These are phyloP conservation scores for Rhizopogon salebrosus DNA, from an alignment of 768 basidiomycete genomes.

Conservation along the genomic window DNA sequence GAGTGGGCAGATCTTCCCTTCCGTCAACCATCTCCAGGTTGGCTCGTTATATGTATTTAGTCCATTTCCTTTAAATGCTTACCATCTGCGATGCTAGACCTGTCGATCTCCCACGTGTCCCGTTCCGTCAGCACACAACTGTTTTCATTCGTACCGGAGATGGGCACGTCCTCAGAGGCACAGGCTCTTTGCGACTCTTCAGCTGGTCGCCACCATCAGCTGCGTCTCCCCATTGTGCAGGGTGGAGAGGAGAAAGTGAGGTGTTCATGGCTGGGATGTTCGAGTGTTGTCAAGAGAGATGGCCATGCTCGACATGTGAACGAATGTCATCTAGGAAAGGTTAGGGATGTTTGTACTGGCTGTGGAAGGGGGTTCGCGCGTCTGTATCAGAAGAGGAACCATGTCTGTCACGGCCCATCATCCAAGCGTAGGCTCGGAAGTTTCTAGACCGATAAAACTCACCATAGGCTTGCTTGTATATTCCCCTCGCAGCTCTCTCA, in stretches of 20 bases:
- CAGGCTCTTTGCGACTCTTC: neutral
- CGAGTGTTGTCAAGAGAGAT: neutral
- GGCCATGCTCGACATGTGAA: neutral
- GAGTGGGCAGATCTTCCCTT: neutral
- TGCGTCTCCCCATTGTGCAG: neutral
- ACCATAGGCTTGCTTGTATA: neutral
- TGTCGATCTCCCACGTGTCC: no score
- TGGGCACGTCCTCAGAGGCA: neutral
- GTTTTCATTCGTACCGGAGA: neutral
- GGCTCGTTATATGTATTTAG: neutral
- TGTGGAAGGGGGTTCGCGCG: neutral
- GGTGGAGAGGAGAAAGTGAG: neutral
- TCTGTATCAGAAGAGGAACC: neutral
- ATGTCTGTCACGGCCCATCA: neutral
- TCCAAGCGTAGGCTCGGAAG: neutral
- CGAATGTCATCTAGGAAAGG: neutral
- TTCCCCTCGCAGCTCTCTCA: slow-evolving; percentile 16
- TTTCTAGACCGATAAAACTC: no score
- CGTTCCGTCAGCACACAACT: neutral
- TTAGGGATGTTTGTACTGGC: neutral
- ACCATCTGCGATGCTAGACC: neutral
- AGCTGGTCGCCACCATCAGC: neutral
- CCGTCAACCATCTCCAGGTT: neutral
- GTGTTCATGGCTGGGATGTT: neutral
- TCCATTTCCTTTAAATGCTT: neutral